These are phyloP conservation scores for Mucor ambiguus DNA, from an alignment of 371 early-diverging fungal genomes.

Conservation along the genomic window DNA sequence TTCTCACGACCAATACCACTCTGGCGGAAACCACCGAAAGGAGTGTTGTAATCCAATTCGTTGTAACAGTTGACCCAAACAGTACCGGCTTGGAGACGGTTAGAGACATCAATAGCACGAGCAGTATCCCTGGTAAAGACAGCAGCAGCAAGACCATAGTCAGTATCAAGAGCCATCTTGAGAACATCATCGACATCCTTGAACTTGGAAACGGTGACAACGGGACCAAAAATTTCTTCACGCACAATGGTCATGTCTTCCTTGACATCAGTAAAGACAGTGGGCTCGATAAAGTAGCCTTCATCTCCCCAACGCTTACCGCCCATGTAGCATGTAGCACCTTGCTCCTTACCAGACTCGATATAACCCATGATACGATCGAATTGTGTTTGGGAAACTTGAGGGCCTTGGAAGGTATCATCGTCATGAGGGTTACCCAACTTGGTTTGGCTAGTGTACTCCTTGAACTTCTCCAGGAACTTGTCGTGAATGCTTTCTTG, in stretches of 20 bases:
- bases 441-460: conserved; percentile 54
- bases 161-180: conserved; percentile 68
- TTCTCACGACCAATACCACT: conserved; percentile 83
- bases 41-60: conserved; percentile 48
- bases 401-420: conserved; percentile 70
- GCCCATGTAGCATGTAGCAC: conserved; percentile 52
- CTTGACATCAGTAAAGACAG: conserved; percentile 49
- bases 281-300: conserved; percentile 57
- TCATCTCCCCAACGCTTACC: conserved; percentile 50
- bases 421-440: conserved; percentile 65
- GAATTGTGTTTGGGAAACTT: conserved; percentile 77
- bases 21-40: conserved; percentile 88
- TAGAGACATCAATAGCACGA: conserved; percentile 69
- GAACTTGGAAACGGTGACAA: conserved; percentile 71
- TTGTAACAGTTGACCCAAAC: conserved; percentile 60
- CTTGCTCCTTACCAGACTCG: conserved; percentile 52
- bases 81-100: conserved; percentile 64
- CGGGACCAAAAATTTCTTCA: conserved; percentile 85
- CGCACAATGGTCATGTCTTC: conserved; percentile 61
- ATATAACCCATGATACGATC: conserved; percentile 66
- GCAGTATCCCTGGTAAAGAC: conserved; percentile 76
- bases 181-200: conserved; percentile 71
- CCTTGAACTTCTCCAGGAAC: conserved; percentile 69
- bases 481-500: conserved; percentile 76
- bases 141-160: conserved; percentile 83